Base-by-base conservation (phyloP, 805 yeast species). In the Kodamaea laetipori region DNA sequence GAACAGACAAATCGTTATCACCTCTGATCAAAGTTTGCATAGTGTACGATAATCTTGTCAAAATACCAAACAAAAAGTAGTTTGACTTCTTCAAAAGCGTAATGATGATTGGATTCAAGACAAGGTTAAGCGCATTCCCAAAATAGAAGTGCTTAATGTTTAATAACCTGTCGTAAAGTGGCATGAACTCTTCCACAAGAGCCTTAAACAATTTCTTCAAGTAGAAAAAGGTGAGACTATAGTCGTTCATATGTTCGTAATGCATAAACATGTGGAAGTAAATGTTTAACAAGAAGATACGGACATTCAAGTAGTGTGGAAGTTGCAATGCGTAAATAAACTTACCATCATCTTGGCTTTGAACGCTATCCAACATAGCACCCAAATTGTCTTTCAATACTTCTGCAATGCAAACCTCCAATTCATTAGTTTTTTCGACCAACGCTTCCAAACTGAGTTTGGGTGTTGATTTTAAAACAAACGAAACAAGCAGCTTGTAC, bases 31-130 rank as follows among this genome's bases (percentile, higher is more conserved):
- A 27, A 15, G 40, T 27, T 25, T 39, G 42, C 33, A 39, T 34
- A 9, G 47, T 44, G 41, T 39, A 44, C 17, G 37, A 32, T 23
- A 44, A 32, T 19, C 47, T 19, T 6, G 40, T 44, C 30, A 44
- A 38, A 2, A 44, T 17, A 8, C 43, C 43, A 15, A 44, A 39
- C 35, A 44, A 35, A 18, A 15, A 32, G 27, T 27, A 32, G 17
- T 39, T 39, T 18, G 43, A 39, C 18, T 16, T 28, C 21, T 44
- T 39, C 33, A 44, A 6, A 18, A 47, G 32, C 1, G 48, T 24
- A 19, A 59, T 56, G 4, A 67, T 31, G 3, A 56, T 33, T 16
- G 81, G 79, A 39, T 67, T 75, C 21, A 78, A 35, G 9, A 68
- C 53, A 33, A 66, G 57, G 32, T 64, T 73, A 3, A 69, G 64